Evolutionary conservation across 2,329 filamentous ascomycete genomes (phyloP), one percentile per base, ranked within the genome.

Genomic region (Arthrinium phaeospermum): DNA sequence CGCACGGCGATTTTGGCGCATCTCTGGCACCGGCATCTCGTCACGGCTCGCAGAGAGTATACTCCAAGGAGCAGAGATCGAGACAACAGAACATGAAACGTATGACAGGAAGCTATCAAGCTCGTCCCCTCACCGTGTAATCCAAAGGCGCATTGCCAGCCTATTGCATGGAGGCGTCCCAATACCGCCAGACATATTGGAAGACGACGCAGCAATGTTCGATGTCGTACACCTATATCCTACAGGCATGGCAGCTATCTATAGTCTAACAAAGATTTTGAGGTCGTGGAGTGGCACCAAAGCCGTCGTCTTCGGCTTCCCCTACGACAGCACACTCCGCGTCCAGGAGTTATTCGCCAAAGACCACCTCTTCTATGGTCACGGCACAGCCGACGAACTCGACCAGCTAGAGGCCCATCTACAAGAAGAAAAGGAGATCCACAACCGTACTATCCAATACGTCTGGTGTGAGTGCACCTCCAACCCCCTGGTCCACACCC

Each of bases 391-490:
- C 2, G 88, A 89, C 68, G 96, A 98, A 72, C 84, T 98, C 0
- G 93, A 98, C 79, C 92, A 97, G 73, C 86, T 99, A 0, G 94
- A 98, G 81, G 80, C 79, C 67, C 90, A 92, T 3, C 85, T 98
- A 8, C 83, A 90, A 74, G 81, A 81, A 13, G 96, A 95, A 53
- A 93, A 98, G 82, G 89, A 88, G 67, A 5, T 45, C 4, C 45
- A 68, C 22, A 8, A n/a, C 5, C 92, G 91, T 73, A 92, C 92
- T 72, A 96, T 92, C 79, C 87, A 98, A 5, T 93, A 90, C 0
- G 87, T 99, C 4, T 98, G 98, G 82, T 97, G 94, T 81, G 96
- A 99, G 80, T 98, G 98, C 75, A 96, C 96, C 0, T 92, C 94
- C 41, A 99, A 99, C 79, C 96, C 96, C 4, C 88, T 98, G 16